Percentiles rank a stretch among this genome's conserved stretches.
These are phyloP conservation scores for Aureobasidium sp. DNA, from an alignment of 2,329 filamentous ascomycete genomes.

Conservation along the genomic window DNA sequence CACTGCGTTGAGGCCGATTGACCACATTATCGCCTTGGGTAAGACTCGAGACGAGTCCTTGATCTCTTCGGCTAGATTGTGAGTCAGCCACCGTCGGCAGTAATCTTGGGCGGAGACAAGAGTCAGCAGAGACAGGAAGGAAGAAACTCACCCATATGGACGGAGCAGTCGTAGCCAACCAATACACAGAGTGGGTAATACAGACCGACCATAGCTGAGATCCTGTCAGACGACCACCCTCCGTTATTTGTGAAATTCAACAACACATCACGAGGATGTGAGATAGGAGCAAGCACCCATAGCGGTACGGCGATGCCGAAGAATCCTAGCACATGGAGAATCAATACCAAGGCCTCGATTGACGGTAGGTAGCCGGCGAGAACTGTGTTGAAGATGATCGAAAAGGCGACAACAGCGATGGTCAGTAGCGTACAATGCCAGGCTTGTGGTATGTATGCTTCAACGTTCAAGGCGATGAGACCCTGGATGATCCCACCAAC, in stretches of 20 bases:
- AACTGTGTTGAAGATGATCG: slow-evolving; percentile 22
- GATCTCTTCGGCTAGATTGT: slow-evolving; percentile 20
- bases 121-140: background rate
- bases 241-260: background rate
- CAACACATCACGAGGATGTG: background rate
- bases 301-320: slow-evolving; percentile 24
- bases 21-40: slow-evolving; percentile 19
- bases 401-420: slow-evolving; percentile 18
- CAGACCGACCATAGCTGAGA: slow-evolving; percentile 14
- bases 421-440: slow-evolving; percentile 39
- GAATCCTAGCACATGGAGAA: slow-evolving; percentile 25
- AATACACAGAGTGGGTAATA: background rate
- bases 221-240: slow-evolving; percentile 12
- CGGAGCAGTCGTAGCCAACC: slow-evolving; percentile 20
- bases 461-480: slow-evolving; percentile 35
- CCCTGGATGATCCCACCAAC: slow-evolving; percentile 39
- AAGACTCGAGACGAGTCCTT: slow-evolving; percentile 18
- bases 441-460: slow-evolving; percentile 30
- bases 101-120: background rate
- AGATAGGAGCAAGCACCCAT: slow-evolving; percentile 19
- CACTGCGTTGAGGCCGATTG: slow-evolving; percentile 17
- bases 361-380: slow-evolving; percentile 21
- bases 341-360: slow-evolving; percentile 23
- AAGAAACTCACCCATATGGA: slow-evolving; percentile 19
- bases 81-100: background rate